phyloP scores from a whole-genome alignment of 805 yeast genomes.

The Dipodascus albidus region DNA sequence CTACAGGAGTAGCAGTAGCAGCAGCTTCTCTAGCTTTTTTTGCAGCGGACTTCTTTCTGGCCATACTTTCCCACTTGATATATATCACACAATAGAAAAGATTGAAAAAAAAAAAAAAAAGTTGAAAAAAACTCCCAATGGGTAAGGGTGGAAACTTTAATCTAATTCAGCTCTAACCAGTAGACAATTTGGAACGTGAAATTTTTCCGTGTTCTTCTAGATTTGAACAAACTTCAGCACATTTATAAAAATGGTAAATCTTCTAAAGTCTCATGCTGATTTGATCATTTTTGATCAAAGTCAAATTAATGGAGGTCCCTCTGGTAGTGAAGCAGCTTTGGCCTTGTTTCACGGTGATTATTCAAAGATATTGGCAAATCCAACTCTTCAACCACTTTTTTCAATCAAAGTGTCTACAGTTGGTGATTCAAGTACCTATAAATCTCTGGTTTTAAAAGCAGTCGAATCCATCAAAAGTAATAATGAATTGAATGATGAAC shows the following conservation, averaged over 20 bases:
- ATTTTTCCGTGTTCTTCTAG: not conserved
- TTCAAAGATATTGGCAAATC: not conserved
- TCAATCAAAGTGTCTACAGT: not conserved
- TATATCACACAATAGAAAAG: not conserved
- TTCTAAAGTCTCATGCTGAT: not conserved
- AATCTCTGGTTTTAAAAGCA: not conserved
- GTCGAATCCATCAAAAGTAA: not conserved
- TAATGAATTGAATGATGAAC: not conserved
- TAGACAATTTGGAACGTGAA: not conserved
- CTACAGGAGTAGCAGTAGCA: not conserved
- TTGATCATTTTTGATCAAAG: not conserved
- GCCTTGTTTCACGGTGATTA: not conserved
- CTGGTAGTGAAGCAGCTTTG: not conserved
- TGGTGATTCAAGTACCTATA: not conserved
- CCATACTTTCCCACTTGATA: constrained; percentile 34
- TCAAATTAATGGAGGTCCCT: not conserved
- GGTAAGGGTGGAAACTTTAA: not conserved
- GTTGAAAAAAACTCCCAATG: constrained; percentile 1
- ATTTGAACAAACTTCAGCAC: not conserved
- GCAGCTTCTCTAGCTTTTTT: constrained; percentile 49
- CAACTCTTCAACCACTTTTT: not conserved
- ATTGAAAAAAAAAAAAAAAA: not conserved
- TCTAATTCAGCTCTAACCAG: too few species aligned
- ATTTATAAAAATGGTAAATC: not conserved
- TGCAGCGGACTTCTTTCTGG: constrained; percentile 80